Evolutionary conservation across 176 grass and related monocot species (phyloP).

Genomic region (Oryza punctata): DNA sequence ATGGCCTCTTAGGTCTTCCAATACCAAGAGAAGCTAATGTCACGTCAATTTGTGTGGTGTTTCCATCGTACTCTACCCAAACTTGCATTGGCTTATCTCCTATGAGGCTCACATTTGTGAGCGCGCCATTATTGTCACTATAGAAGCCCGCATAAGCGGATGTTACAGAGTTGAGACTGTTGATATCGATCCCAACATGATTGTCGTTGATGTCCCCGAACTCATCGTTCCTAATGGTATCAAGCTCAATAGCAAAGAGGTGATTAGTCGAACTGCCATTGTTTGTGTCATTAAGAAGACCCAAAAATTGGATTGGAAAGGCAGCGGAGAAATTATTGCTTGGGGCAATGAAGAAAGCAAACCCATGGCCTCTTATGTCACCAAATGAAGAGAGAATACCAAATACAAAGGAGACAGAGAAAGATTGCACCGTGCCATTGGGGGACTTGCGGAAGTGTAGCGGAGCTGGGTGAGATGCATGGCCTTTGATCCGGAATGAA

Average conservation of each 20-base stretch:
- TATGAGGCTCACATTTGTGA: not conserved
- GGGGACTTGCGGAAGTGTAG: not conserved
- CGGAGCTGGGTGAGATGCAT: conserved; percentile 33
- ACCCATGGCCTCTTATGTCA: conserved; percentile 24
- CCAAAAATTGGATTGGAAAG: conserved; percentile 25
- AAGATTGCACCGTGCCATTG: conserved; percentile 1
- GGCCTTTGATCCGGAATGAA: conserved; percentile 3
- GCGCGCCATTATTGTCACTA: not conserved
- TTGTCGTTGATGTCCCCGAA: conserved; percentile 43
- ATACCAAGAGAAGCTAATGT: conserved; percentile 31
- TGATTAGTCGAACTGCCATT: conserved; percentile 27
- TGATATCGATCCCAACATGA: conserved; percentile 46
- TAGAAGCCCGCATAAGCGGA: conserved; percentile 15
- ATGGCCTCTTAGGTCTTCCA: conserved; percentile 34
- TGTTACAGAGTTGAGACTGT: not conserved
- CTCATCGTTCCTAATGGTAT: conserved; percentile 4
- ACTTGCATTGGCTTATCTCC: conserved; percentile 35
- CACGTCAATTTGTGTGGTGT: not conserved
- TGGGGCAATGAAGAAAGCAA: not conserved
- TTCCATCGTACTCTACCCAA: conserved; percentile 42
- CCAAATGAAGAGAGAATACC: not conserved
- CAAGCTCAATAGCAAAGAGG: conserved; percentile 38
- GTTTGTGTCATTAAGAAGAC: conserved; percentile 29
- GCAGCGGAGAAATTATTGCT: conserved; percentile 24
- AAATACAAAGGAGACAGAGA: conserved; percentile 33